Conservation (phyloP, 2,329 filamentous ascomycete genomes). For the Ceratocystis eucalypticola region DNA sequence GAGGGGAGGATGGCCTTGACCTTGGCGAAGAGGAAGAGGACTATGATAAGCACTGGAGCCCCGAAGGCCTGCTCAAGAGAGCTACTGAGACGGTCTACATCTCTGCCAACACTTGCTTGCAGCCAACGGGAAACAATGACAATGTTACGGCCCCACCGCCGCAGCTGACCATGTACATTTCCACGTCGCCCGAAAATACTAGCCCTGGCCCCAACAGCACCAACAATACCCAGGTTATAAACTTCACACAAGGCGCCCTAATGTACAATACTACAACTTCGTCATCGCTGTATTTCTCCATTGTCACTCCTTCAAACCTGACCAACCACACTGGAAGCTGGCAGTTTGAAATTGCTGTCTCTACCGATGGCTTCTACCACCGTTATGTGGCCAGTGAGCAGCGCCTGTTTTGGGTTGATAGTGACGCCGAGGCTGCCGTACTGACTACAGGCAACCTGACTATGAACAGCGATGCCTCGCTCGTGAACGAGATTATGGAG, state of each 20-base stretch:
- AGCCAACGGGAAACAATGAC: conserved; percentile 39
- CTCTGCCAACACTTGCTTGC: conserved; percentile 72
- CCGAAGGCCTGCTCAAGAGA: conserved; percentile 11
- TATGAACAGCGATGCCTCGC: conserved; percentile 39
- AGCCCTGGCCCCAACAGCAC: conserved; percentile 49
- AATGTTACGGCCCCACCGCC: conserved; percentile 34
- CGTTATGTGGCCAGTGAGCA: conserved; percentile 37
- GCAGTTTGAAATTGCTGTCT: conserved; percentile 70
- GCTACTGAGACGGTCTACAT: conserved; percentile 47
- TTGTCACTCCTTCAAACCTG: conserved; percentile 56
- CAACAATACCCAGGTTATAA: conserved; percentile 21
- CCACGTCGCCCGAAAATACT: conserved; percentile 48
- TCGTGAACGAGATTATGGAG: conserved; percentile 30
- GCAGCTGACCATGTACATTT: conserved; percentile 68
- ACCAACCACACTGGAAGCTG: conserved; percentile 50
- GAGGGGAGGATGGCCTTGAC: conserved; percentile 13
- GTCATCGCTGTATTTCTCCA: conserved; percentile 59
- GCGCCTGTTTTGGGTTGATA: conserved; percentile 63
- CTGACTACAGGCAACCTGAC: conserved; percentile 67
- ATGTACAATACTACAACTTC: conserved; percentile 48
- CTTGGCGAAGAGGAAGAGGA: conserved; percentile 19
- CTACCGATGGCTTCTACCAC: conserved; percentile 67
- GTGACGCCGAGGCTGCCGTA: conserved; percentile 64
- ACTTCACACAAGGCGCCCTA: conserved; percentile 56
- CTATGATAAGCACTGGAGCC: conserved; percentile 17